phyloP scores from a whole-genome alignment of 139 green algal genomes.

The Deuterostichococcus epilithicus region DNA sequence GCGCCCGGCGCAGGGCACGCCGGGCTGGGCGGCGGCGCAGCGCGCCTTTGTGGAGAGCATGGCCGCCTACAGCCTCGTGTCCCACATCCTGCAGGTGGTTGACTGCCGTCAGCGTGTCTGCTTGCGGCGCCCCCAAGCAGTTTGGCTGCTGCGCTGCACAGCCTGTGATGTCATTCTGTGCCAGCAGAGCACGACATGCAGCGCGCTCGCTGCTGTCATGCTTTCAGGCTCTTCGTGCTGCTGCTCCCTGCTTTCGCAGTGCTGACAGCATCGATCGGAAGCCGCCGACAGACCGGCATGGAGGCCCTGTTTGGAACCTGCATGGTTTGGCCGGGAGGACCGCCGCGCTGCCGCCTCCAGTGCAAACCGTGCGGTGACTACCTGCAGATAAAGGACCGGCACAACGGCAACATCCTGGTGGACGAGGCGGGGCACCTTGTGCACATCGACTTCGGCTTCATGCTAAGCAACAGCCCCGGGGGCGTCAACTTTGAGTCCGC shows the following conservation, averaged over 20 bases:
- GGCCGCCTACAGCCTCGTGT: conserved; percentile 79
- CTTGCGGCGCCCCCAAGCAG: background rate
- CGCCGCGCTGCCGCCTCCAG: too few relatives aligned
- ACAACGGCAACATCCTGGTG: conserved; percentile 91
- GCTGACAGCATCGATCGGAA: too few relatives aligned
- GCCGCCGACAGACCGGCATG: too few relatives aligned
- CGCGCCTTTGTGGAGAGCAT: conserved; percentile 89
- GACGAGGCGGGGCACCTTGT: conserved; percentile 83
- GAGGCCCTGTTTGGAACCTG: too few relatives aligned
- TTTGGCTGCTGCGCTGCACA: too few relatives aligned
- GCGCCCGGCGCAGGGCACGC: conserved; percentile 35
- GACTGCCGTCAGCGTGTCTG: background rate
- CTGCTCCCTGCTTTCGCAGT: too few relatives aligned
- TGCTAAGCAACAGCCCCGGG: conserved; percentile 81
- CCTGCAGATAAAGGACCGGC: conserved; percentile 57
- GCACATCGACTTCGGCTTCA: conserved; percentile 99
- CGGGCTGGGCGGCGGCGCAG: conserved; percentile 67
- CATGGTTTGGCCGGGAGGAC: too few relatives aligned
- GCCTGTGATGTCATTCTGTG: too few relatives aligned
- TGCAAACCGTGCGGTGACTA: too few relatives aligned
- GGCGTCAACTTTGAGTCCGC: conserved; percentile 81
- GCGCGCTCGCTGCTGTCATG: too few relatives aligned
- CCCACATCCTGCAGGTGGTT: conserved; percentile 70
- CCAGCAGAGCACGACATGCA: too few relatives aligned
- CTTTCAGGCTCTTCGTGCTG: too few relatives aligned